phyloP scores from a whole-genome alignment of 2,329 filamentous ascomycete species.

The Phyllosticta capitalensis region DNA sequence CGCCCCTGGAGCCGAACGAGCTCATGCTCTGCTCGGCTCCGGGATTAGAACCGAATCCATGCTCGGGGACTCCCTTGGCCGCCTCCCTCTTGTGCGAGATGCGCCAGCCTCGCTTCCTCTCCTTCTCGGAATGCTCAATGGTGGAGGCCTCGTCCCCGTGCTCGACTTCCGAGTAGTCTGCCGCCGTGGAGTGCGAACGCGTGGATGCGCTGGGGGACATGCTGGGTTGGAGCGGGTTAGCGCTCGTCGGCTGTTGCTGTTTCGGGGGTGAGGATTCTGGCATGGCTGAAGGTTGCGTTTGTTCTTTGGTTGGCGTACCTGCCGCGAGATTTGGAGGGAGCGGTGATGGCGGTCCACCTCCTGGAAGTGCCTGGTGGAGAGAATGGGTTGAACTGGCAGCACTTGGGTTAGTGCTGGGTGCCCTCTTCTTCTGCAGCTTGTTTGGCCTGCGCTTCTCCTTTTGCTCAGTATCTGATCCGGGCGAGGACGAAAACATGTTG shows the following conservation, averaged over 20 bases:
- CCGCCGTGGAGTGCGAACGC: constrained; percentile 57
- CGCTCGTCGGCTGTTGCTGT: constrained; percentile 4
- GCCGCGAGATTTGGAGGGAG: constrained; percentile 21
- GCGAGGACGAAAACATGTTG: constrained; percentile 39
- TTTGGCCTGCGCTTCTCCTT: constrained; percentile 64
- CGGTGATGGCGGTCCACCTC: constrained; percentile 20
- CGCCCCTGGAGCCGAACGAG: constrained; percentile 20
- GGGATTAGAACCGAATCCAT: constrained; percentile 26
- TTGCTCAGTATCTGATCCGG: constrained; percentile 52
- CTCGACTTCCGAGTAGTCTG: constrained; percentile 75
- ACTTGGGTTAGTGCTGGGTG: constrained; percentile 71
- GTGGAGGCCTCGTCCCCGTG: constrained; percentile 51
- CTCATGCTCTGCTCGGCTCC: constrained; percentile 31
- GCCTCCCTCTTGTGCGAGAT: constrained; percentile 40
- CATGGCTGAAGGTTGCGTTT: constrained; percentile 16
- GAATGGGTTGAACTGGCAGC: constrained; percentile 86
- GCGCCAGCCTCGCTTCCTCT: constrained; percentile 62
- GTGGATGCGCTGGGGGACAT: constrained; percentile 69
- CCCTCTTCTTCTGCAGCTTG: constrained; percentile 82
- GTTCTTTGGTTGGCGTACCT: constrained; percentile 19
- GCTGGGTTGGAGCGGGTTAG: constrained; percentile 38
- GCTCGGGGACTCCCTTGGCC: constrained; percentile 23
- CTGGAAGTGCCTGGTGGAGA: constrained; percentile 4
- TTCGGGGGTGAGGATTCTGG: constrained; percentile 8
- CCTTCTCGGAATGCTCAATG: constrained; percentile 23